Percentiles rank a stretch among this genome's conserved stretches.
Conservation (phyloP, 1,284 basidiomycete species). For the Cutaneotrichosporon daszewskae region DNA sequence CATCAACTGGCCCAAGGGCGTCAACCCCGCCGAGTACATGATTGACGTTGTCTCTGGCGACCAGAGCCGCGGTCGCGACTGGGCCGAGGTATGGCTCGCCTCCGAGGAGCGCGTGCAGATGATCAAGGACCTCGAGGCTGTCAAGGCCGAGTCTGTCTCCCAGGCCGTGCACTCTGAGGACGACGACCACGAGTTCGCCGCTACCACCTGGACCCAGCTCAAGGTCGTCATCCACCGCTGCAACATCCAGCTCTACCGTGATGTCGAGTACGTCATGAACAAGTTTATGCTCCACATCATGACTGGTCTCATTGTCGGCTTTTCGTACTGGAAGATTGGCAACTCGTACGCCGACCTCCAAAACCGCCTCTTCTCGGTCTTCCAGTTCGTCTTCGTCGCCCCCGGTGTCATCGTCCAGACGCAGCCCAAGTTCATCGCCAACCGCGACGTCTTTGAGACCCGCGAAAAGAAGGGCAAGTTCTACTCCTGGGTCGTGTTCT, state of each 20-base stretch:
- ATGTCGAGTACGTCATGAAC: slow-evolving; percentile 43
- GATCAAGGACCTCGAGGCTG: slow-evolving; percentile 46
- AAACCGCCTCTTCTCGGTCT: slow-evolving; percentile 42
- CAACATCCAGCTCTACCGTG: slow-evolving; percentile 34
- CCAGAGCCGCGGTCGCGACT: slow-evolving; percentile 50
- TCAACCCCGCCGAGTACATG: slow-evolving; percentile 53
- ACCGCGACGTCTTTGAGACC: slow-evolving; percentile 44
- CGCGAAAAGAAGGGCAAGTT: slow-evolving; percentile 45
- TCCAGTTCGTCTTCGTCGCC: slow-evolving; percentile 45
- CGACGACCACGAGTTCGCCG: slow-evolving; percentile 37
- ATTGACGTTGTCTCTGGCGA: slow-evolving; percentile 44
- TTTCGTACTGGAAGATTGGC: slow-evolving; percentile 41
- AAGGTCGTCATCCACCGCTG: slow-evolving; percentile 34
- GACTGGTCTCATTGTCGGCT: slow-evolving; percentile 41
- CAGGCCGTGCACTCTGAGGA: slow-evolving; percentile 5
- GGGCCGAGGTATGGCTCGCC: slow-evolving; percentile 64
- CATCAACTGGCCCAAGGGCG: slow-evolving; percentile 44
- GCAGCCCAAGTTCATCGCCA: slow-evolving; percentile 46
- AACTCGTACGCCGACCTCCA: slow-evolving; percentile 19
- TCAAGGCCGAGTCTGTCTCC: slow-evolving; percentile 20
- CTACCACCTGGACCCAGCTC: slow-evolving; percentile 31
- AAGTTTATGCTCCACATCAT: slow-evolving; percentile 36
- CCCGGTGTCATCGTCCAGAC: slow-evolving; percentile 44
- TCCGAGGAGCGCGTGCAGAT: slow-evolving; percentile 46
- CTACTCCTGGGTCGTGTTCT: slow-evolving; percentile 39